phyloP scores from a whole-genome alignment of 768 basidiomycete genomes.

The Leccinum boreale region DNA sequence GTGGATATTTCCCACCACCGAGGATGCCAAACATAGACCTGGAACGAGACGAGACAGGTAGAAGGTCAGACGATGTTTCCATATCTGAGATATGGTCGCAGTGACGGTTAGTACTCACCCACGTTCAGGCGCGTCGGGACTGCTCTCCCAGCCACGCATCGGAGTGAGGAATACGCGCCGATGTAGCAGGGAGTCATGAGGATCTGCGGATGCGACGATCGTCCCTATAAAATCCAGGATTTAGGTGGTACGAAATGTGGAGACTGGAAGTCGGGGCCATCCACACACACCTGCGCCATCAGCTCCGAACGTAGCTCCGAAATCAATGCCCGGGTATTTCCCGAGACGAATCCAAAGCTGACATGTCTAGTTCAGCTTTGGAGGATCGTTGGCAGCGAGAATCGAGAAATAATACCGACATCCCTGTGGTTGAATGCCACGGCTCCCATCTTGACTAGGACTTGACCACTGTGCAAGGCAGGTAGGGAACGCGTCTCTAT shows the following conservation, averaged over 20 bases:
- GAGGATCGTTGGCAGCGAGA: neutral
- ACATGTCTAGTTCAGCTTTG: neutral
- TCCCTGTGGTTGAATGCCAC: slow-evolving; percentile 79
- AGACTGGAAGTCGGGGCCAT: neutral
- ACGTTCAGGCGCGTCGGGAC: slow-evolving; percentile 63
- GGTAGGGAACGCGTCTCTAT: slow-evolving; percentile 51
- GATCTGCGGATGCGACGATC: slow-evolving; percentile 55
- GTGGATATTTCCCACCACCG: slow-evolving; percentile 52
- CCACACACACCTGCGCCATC: slow-evolving; percentile 69
- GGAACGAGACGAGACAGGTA: neutral
- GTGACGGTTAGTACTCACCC: slow-evolving; percentile 38
- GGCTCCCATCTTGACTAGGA: slow-evolving; percentile 66
- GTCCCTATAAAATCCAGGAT: slow-evolving; percentile 41
- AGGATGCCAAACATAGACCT: slow-evolving; percentile 58
- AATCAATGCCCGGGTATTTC: slow-evolving; percentile 58
- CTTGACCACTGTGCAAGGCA: slow-evolving; percentile 48
- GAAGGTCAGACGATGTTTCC: neutral
- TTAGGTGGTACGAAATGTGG: neutral
- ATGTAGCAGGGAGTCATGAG: slow-evolving; percentile 53
- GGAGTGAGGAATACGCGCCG: slow-evolving; percentile 75
- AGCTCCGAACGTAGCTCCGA: slow-evolving; percentile 61
- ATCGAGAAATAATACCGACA: slow-evolving; percentile 32
- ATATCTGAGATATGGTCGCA: neutral
- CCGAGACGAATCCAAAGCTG: slow-evolving; percentile 76
- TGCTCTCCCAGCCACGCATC: slow-evolving; percentile 69